These are phyloP conservation scores for Neoscytalidium dimidiatum DNA, from an alignment of 2,329 filamentous ascomycete species.

Conservation along the genomic window DNA sequence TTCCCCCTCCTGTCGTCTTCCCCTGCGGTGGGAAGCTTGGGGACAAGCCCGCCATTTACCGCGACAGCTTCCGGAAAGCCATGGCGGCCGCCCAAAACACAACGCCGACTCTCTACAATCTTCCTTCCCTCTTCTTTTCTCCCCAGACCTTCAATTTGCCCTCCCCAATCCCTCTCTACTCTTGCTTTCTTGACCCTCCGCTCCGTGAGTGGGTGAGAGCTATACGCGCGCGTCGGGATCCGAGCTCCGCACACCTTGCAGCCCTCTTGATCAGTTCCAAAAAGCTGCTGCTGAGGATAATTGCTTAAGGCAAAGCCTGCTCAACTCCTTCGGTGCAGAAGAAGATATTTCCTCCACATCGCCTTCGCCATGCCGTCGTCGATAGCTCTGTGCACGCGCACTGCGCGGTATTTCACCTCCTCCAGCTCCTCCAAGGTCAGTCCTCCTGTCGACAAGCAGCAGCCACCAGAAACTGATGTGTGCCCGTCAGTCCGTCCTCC, in stretches of 20 bases:
- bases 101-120: background rate
- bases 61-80: conserved; percentile 9
- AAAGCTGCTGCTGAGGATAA: background rate
- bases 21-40: too few species aligned
- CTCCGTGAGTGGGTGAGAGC: background rate
- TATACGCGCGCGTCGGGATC: background rate
- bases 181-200: background rate
- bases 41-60: conserved; percentile 10
- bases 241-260: too few species aligned
- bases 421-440: conserved; percentile 16
- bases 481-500: conserved; percentile 23
- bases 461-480: background rate
- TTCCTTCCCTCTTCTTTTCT: background rate
- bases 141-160: background rate
- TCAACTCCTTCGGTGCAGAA: too few species aligned
- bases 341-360: too few species aligned
- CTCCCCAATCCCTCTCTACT: background rate
- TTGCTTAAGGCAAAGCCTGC: too few species aligned
- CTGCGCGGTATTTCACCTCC: conserved; percentile 13
- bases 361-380: conserved; percentile 8
- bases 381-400: conserved; percentile 17
- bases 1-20: too few species aligned
- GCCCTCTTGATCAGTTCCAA: too few species aligned
- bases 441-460: background rate
- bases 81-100: conserved; percentile 3